Evolutionary conservation across 805 yeast genomes (phyloP).

Genomic region (Lachancea thermotolerans): DNA sequence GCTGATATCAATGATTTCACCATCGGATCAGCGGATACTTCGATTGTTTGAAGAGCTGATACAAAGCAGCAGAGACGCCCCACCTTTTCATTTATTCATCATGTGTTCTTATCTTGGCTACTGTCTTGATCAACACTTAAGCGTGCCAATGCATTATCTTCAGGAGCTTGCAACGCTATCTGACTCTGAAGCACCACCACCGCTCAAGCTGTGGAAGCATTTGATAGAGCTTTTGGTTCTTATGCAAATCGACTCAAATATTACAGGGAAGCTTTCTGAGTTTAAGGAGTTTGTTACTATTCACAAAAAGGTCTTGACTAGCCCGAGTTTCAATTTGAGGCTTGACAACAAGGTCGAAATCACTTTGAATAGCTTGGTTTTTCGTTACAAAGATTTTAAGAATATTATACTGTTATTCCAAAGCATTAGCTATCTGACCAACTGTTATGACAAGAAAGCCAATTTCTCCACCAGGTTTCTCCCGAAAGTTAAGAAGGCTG

Average conservation of each 20-base stretch:
- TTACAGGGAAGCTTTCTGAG: conserved; percentile 20
- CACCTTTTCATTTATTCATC: conserved; percentile 4
- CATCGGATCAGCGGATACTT: conserved; percentile 1
- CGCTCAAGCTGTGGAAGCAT: conserved; percentile 23
- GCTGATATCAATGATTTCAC: background rate
- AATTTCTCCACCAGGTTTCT: conserved; percentile 26
- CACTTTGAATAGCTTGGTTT: conserved; percentile 15
- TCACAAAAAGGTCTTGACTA: conserved; percentile 12
- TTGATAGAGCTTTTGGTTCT: conserved; percentile 17
- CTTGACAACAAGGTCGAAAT: conserved; percentile 13
- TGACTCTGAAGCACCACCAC: conserved; percentile 8
- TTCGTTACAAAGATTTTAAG: conserved; percentile 25
- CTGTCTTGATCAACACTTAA: conserved; percentile 14
- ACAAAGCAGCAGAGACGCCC: background rate
- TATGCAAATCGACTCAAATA: conserved; percentile 25
- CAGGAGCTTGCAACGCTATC: conserved; percentile 6
- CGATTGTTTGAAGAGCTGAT: conserved; percentile 2
- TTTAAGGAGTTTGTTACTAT: conserved; percentile 21
- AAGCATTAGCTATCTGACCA: conserved; percentile 29
- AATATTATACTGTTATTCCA: conserved; percentile 25
- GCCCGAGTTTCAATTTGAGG: conserved; percentile 6
- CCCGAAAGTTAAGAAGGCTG: conserved; percentile 24
- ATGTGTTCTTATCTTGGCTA: conserved; percentile 13
- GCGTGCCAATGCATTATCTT: conserved; percentile 9
- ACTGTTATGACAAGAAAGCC: conserved; percentile 27